Conservation (phyloP, 768 basidiomycete genomes). For the Chalciporus chontae region DNA sequence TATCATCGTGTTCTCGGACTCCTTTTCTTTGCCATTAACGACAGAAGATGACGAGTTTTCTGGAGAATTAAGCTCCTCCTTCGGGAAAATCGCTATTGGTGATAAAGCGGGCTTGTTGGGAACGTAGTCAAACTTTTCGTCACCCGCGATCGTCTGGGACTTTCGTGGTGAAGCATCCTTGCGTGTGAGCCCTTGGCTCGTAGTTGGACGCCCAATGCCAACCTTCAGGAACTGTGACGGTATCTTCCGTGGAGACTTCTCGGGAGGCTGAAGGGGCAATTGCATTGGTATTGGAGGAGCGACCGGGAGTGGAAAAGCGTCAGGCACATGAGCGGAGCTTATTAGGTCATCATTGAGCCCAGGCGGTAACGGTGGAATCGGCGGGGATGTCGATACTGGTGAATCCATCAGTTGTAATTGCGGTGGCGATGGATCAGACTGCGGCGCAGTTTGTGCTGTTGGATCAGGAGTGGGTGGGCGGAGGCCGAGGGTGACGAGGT, state of each 20-base stretch:
- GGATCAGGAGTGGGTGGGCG: constrained; percentile 31
- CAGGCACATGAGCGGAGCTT: constrained; percentile 15
- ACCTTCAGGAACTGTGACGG: constrained; percentile 17
- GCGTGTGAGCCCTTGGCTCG: constrained; percentile 15
- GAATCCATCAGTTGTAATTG: constrained; percentile 22
- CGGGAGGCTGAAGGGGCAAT: constrained; percentile 5
- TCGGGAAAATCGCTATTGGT: constrained; percentile 18
- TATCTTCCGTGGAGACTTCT: constrained; percentile 25
- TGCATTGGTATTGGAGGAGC: constrained; percentile 24
- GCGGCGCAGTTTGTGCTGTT: constrained; percentile 13
- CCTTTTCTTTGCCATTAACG: constrained; percentile 30
- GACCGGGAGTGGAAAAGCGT: constrained; percentile 11
- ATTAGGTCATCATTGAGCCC: constrained; percentile 32
- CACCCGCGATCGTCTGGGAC: constrained; percentile 20
- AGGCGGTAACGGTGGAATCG: constrained; percentile 33
- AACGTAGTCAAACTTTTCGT: constrained; percentile 18
- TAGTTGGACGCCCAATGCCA: constrained; percentile 12
- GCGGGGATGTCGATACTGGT: constrained; percentile 20
- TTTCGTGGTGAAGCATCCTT: constrained; percentile 20
- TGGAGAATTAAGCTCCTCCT: constrained; percentile 22
- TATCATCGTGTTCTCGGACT: constrained; percentile 39
- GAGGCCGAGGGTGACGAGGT: constrained; percentile 68
- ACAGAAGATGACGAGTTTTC: constrained; percentile 31
- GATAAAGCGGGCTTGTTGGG: constrained; percentile 11
- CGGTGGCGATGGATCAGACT: constrained; percentile 7